Conservation (phyloP, 2,329 filamentous ascomycete genomes). For the Aspergillus chevalieri region DNA sequence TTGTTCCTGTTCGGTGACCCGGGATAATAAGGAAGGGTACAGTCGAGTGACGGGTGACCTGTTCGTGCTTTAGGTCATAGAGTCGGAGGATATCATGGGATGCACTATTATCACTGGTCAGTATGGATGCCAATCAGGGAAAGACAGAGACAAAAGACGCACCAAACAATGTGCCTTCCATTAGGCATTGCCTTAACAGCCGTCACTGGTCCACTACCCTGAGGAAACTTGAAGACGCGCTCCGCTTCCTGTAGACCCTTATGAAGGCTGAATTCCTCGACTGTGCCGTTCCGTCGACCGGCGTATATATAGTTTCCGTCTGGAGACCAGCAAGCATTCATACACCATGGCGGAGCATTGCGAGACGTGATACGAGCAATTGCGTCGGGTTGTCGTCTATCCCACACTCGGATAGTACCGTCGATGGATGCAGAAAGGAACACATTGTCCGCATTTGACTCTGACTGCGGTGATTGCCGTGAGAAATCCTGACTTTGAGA, state of each 20-base stretch:
- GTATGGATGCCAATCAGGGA: background rate
- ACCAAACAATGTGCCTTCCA: slow-evolving; percentile 84
- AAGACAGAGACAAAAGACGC: slow-evolving; percentile 19
- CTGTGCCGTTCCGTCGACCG: slow-evolving; percentile 81
- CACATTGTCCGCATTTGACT: slow-evolving; percentile 57
- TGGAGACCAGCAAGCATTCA: slow-evolving; percentile 93
- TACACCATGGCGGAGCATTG: slow-evolving; percentile 88
- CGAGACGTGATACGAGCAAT: slow-evolving; percentile 72
- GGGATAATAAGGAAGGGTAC: slow-evolving; percentile 96
- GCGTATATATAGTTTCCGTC: slow-evolving; percentile 95
- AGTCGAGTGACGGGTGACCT: slow-evolving; percentile 63
- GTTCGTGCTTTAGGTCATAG: slow-evolving; percentile 72
- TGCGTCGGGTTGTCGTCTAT: slow-evolving; percentile 61
- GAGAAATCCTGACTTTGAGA: slow-evolving; percentile 17
- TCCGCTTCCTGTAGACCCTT: slow-evolving; percentile 69
- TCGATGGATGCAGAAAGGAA: slow-evolving; percentile 70
- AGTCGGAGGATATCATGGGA: slow-evolving; percentile 89
- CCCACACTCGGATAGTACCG: slow-evolving; percentile 45
- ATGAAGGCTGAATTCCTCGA: slow-evolving; percentile 89
- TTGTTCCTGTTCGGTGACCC: slow-evolving; percentile 80
- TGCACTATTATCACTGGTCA: slow-evolving; percentile 51
- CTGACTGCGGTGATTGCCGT: slow-evolving; percentile 22
- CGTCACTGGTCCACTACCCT: slow-evolving; percentile 82
- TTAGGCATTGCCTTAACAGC: slow-evolving; percentile 88
- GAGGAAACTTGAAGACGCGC: slow-evolving; percentile 78